Evolutionary conservation across 805 yeast species (phyloP).

Genomic region (Barnettozyma siamensis): DNA sequence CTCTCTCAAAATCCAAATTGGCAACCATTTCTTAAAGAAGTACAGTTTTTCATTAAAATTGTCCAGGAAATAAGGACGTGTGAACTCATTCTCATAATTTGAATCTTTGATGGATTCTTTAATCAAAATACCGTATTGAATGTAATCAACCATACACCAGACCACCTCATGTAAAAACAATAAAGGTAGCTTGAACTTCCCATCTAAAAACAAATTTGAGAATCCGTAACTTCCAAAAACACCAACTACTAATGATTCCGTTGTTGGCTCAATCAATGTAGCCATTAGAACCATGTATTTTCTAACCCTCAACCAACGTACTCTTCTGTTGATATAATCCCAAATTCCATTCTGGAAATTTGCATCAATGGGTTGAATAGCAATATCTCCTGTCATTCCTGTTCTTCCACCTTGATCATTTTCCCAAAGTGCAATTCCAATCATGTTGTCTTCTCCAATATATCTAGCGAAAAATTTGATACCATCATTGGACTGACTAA

Average conservation of each 20-base stretch:
- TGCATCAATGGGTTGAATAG: constrained; percentile 62
- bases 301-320: constrained; percentile 81
- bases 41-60: constrained; percentile 17
- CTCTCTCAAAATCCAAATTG: constrained; percentile 67
- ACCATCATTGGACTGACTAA: constrained; percentile 33
- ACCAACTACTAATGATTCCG: constrained; percentile 70
- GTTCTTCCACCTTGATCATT: constrained; percentile 63
- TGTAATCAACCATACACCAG: constrained; percentile 65
- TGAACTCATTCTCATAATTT: constrained; percentile 2
- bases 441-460: constrained; percentile 92
- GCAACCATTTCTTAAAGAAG: constrained; percentile 22
- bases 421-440: constrained; percentile 80
- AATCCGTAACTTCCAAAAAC: constrained; percentile 57
- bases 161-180: constrained; percentile 47
- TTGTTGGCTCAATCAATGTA: constrained; percentile 79
- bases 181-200: constrained; percentile 30
- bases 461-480: constrained; percentile 68
- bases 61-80: constrained; percentile 28
- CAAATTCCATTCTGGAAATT: constrained; percentile 31
- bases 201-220: constrained; percentile 37
- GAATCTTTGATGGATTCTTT: constrained; percentile 22
- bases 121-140: constrained; percentile 46
- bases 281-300: constrained; percentile 85
- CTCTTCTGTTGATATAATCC: constrained; percentile 63
- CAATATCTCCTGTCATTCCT: constrained; percentile 73